Conservation (phyloP, 768 basidiomycete species). For the Lyophyllum semitale region DNA sequence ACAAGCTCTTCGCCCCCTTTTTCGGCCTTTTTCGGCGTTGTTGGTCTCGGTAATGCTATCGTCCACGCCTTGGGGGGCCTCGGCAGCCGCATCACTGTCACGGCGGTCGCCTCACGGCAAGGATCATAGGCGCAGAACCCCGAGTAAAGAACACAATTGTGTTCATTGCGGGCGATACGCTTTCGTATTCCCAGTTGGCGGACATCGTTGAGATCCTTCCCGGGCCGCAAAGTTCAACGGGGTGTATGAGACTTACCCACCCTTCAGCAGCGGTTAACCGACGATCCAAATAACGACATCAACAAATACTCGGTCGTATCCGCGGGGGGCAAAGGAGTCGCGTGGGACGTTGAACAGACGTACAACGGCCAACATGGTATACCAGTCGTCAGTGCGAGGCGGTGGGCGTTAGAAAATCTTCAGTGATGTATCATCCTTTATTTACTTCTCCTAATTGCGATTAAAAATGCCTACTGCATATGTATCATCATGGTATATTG, state of each 20-base stretch:
- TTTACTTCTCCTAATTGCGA: not conserved
- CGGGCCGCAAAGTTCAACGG: conserved; percentile 9
- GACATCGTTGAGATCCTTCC: conserved; percentile 18
- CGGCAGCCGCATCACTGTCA: conserved; percentile 27
- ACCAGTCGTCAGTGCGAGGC: conserved; percentile 2
- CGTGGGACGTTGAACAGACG: conserved; percentile 20
- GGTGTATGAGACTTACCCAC: conserved; percentile 17
- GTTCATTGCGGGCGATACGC: conserved; percentile 29
- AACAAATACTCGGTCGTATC: conserved; percentile 27
- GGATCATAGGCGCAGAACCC: conserved; percentile 15
- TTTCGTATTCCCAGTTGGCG: conserved; percentile 25
- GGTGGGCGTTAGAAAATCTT: conserved; percentile 8
- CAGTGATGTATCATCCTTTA: not conserved
- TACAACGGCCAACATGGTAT: conserved; percentile 18
- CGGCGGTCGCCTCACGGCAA: conserved; percentile 23
- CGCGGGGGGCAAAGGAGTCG: conserved; percentile 22
- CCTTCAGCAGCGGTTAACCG: conserved; percentile 16
- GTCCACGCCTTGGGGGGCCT: conserved; percentile 25
- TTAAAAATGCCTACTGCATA: not conserved
- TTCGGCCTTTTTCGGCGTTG: conserved; percentile 34
- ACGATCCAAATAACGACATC: conserved; percentile 19
- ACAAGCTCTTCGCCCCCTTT: conserved; percentile 25
- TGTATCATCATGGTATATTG: not conserved
- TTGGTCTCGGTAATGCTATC: conserved; percentile 19
- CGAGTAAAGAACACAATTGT: conserved; percentile 21